Conservation (phyloP, 176 grass and related monocot genomes). For the Urochloa ruziziensis region DNA sequence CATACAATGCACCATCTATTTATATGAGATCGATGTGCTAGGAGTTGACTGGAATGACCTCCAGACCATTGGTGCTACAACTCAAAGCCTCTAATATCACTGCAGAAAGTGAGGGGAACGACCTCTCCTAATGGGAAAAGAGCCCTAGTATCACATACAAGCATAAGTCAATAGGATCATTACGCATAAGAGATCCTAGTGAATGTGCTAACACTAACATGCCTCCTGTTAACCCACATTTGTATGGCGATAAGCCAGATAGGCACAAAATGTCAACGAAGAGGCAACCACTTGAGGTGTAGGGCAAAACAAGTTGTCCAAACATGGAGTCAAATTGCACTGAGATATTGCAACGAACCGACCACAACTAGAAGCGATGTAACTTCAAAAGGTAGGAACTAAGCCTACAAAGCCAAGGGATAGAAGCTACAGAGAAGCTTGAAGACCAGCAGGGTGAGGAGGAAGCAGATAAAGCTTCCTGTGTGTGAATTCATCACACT, state of each 20-base stretch:
- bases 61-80: not conserved
- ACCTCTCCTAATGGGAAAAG: not conserved
- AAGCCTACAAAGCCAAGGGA: not conserved
- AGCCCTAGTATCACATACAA: not conserved
- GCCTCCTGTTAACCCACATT: not conserved
- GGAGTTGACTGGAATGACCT: not conserved
- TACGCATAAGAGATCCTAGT: not conserved
- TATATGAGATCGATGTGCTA: not conserved
- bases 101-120: not conserved
- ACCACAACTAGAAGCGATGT: not conserved
- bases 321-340: not conserved
- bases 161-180: too few species aligned
- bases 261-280: not conserved
- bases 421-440: not conserved
- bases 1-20: not conserved
- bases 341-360: not conserved
- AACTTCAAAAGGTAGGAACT: not conserved
- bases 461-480: not conserved
- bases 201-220: not conserved
- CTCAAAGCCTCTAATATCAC: not conserved
- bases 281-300: not conserved
- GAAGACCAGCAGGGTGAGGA: not conserved
- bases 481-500: not conserved
- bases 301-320: not conserved
- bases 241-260: not conserved